These are phyloP conservation scores for Echeveria elegans DNA, from an alignment of 164 flowering plant genomes.

Conservation along the genomic window DNA sequence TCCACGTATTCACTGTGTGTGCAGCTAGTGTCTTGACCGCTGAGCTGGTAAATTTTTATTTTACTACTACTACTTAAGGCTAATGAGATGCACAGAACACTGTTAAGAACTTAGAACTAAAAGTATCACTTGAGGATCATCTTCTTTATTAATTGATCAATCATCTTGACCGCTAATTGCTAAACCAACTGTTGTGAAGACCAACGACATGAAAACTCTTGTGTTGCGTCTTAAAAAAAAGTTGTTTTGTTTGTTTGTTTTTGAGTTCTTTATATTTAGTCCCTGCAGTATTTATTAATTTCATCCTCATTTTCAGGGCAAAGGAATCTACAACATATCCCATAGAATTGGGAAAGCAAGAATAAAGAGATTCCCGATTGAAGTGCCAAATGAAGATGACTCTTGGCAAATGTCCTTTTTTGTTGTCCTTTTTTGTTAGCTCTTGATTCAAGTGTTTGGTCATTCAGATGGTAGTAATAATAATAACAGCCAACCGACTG, in stretches of 20 bases:
- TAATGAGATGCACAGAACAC: too few relatives aligned
- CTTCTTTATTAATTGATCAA: too few relatives aligned
- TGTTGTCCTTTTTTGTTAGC: neutral
- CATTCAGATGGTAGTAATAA: conserved; percentile 68
- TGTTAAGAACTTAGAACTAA: too few relatives aligned
- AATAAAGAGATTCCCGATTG: neutral
- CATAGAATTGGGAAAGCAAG: neutral
- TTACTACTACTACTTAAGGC: too few relatives aligned
- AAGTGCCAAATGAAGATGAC: neutral
- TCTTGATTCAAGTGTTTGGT: neutral
- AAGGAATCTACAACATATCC: conserved; percentile 2
- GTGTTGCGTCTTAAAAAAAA: neutral
- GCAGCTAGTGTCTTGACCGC: too few relatives aligned
- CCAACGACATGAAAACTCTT: neutral
- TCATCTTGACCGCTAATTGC: neutral
- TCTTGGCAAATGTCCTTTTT: neutral
- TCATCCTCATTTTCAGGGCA: neutral
- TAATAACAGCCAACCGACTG: too few relatives aligned
- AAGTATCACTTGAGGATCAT: too few relatives aligned
- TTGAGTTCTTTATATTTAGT: too few relatives aligned
- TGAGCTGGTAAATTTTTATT: too few relatives aligned
- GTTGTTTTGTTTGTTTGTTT: too few relatives aligned
- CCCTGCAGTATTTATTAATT: neutral
- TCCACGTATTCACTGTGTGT: neutral
- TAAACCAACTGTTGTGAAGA: neutral